These are phyloP conservation scores for Thielaviopsis euricoi DNA, from an alignment of 2,329 filamentous ascomycete genomes.

Conservation along the genomic window DNA sequence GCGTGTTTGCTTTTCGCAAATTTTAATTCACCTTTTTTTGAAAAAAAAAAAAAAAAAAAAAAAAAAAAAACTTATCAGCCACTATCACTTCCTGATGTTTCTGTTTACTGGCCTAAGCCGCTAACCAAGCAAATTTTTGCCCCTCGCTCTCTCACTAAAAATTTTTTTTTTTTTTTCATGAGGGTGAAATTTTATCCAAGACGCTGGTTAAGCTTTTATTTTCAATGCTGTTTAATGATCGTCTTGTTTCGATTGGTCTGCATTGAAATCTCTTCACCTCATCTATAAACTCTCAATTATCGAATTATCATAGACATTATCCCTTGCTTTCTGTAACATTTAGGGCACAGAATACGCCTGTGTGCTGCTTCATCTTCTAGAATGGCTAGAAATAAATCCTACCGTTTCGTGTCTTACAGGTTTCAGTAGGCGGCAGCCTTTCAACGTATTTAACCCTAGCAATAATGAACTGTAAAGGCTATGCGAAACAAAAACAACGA, in stretches of 20 bases:
- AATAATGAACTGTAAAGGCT: background rate
- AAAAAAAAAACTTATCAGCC: background rate
- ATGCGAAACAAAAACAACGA: background rate
- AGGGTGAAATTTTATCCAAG: background rate
- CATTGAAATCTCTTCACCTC: background rate
- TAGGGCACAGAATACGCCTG: background rate
- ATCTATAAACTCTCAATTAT: background rate
- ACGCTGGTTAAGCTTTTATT: background rate
- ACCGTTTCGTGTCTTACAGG: background rate
- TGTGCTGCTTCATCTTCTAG: background rate
- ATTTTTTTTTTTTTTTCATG: background rate
- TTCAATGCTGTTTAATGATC: background rate
- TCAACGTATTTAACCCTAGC: background rate
- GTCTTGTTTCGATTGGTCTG: background rate
- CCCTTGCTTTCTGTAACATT: background rate
- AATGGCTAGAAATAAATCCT: background rate
- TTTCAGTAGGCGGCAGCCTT: background rate
- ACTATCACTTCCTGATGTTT: background rate
- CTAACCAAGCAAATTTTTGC: background rate
- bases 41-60: conserved; percentile 3
- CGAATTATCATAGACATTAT: background rate
- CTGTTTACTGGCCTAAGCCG: background rate
- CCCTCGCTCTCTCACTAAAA: background rate
- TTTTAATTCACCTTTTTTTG: conserved; percentile 3
- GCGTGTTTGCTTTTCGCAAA: background rate